phyloP scores from a whole-genome alignment of 2,329 filamentous ascomycete genomes.

The Epichloe festucae region DNA sequence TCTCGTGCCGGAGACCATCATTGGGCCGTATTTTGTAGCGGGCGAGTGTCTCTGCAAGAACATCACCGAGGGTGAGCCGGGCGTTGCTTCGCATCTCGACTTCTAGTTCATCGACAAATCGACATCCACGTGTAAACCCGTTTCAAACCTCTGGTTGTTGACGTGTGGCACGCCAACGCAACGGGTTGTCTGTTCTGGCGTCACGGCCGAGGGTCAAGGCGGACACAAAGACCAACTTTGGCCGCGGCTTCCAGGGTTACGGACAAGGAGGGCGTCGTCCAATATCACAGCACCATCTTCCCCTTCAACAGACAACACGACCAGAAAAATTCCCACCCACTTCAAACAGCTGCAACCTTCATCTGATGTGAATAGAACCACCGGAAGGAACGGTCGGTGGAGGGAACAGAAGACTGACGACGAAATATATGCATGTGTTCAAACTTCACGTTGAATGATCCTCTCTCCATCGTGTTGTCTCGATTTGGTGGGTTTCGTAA shows the following conservation, averaged over 20 bases:
- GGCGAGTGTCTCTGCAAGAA: conserved; percentile 20
- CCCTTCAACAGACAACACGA: no score
- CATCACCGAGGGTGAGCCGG: conserved; percentile 6
- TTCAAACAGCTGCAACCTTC: background rate
- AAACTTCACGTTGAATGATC: background rate
- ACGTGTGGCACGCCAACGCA: conserved; percentile 33
- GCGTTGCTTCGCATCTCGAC: conserved; percentile 28
- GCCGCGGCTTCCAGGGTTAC: conserved; percentile 27
- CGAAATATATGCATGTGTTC: background rate
- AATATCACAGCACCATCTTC: no score
- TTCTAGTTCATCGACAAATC: conserved; percentile 23
- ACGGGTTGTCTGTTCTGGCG: conserved; percentile 31
- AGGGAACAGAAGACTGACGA: background rate
- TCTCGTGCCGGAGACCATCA: conserved; percentile 6
- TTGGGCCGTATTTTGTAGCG: conserved; percentile 16
- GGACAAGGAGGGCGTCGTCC: conserved; percentile 21
- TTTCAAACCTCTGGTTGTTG: conserved; percentile 27
- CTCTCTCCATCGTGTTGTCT: no score
- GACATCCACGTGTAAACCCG: conserved; percentile 28
- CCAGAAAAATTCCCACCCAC: no score
- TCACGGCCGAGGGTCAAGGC: conserved; percentile 22
- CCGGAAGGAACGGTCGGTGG: no score
- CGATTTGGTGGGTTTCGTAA: background rate
- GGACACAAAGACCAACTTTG: conserved; percentile 22
- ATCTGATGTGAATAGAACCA: background rate